Percentiles rank a stretch among this genome's conserved stretches.
phyloP scores from a whole-genome alignment of 1,284 basidiomycete species.

The Malassezia arunalokei region DNA sequence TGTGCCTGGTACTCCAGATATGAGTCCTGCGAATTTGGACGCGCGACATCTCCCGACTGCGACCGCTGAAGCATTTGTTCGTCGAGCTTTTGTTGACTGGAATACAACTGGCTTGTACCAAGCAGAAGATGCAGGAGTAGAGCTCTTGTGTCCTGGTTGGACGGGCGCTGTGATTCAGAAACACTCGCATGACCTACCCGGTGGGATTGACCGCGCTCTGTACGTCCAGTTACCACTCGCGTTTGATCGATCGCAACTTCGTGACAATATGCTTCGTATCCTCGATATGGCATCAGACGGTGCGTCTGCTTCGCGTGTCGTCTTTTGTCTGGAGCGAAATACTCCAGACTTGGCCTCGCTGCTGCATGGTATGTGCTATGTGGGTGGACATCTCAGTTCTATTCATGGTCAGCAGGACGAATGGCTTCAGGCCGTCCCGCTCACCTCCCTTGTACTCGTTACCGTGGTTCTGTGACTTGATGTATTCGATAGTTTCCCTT shows the following conservation, averaged over 20 bases:
- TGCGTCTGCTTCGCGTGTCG: slow-evolving; percentile 25
- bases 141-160: slow-evolving; percentile 34
- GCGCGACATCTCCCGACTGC: slow-evolving; percentile 24
- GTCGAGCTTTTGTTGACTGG: slow-evolving; percentile 24
- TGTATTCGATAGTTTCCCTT: too few relatives aligned
- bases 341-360: slow-evolving; percentile 25
- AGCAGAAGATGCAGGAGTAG: slow-evolving; percentile 31
- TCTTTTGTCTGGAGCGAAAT: slow-evolving; percentile 25
- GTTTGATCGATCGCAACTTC: slow-evolving; percentile 21
- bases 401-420: slow-evolving; percentile 6
- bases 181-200: not conserved
- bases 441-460: slow-evolving; percentile 2
- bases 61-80: slow-evolving; percentile 25
- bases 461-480: not conserved
- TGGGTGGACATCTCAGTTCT: slow-evolving; percentile 30
- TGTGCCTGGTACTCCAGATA: slow-evolving; percentile 33
- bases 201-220: slow-evolving; percentile 19
- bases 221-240: slow-evolving; percentile 32
- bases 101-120: slow-evolving; percentile 8
- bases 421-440: not conserved
- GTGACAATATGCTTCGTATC: slow-evolving; percentile 31
- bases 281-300: slow-evolving; percentile 34
- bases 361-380: slow-evolving; percentile 37
- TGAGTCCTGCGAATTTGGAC: slow-evolving; percentile 30
- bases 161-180: slow-evolving; percentile 25